Percentiles rank a stretch among this genome's conserved stretches.
phyloP scores from a whole-genome alignment of 169 alveolate species.

The Eimeria zaria region DNA sequence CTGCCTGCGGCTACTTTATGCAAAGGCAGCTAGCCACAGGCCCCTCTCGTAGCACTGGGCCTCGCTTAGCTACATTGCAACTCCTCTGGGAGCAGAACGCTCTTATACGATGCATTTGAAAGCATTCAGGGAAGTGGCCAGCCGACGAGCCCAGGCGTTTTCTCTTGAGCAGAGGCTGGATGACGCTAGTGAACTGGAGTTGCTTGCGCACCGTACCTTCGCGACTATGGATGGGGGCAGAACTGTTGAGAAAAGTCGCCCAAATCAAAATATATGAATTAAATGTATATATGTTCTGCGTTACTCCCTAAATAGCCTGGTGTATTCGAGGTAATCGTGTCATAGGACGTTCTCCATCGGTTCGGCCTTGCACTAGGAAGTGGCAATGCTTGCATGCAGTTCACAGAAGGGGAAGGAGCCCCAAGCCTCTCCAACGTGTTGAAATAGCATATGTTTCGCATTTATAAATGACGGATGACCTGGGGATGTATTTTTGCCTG shows the following conservation, averaged over 20 bases:
- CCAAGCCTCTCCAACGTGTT: neutral
- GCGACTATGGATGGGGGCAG: neutral
- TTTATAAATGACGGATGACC: neutral
- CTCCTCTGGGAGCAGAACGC: neutral
- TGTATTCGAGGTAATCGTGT: neutral
- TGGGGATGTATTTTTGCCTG: neutral
- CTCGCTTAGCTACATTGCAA: neutral
- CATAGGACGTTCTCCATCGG: neutral
- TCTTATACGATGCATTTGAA: neutral
- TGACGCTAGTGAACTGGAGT: neutral
- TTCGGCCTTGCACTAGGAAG: neutral
- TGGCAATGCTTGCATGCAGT: conserved; percentile 60
- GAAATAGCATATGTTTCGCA: neutral
- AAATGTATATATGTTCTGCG: neutral
- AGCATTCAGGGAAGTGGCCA: neutral
- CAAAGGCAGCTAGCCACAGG: neutral
- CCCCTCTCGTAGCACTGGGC: neutral
- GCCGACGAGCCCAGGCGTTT: neutral
- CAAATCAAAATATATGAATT: neutral
- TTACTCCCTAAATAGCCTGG: neutral
- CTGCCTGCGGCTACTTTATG: neutral
- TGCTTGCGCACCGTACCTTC: conserved; percentile 19
- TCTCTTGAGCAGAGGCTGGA: neutral
- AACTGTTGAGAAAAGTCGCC: neutral
- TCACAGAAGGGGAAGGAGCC: neutral